phyloP scores from a whole-genome alignment of 1,139 yeast species.

The Nakaseomyces bracarensis region DNA sequence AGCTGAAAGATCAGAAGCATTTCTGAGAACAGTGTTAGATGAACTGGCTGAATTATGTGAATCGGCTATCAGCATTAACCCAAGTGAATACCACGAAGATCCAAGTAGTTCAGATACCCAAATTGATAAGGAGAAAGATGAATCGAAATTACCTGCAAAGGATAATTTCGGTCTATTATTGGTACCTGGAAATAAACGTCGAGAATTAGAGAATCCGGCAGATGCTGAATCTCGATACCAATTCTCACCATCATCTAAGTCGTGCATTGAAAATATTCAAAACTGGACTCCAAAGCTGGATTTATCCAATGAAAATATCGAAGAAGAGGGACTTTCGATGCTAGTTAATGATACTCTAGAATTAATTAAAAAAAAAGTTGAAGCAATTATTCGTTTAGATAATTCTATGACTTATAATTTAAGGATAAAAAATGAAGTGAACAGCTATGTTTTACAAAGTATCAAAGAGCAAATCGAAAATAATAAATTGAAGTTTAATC shows the following conservation, averaged over 20 bases:
- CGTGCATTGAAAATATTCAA: slow-evolving; percentile 49
- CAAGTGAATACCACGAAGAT: slow-evolving; percentile 33
- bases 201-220: not conserved
- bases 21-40: slow-evolving; percentile 13
- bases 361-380: slow-evolving; percentile 59
- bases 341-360: slow-evolving; percentile 62
- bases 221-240: slow-evolving; percentile 22
- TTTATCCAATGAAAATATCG: slow-evolving; percentile 19
- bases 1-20: slow-evolving; percentile 12
- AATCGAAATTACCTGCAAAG: not conserved
- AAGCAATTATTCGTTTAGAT: slow-evolving; percentile 64
- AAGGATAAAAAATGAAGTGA: slow-evolving; percentile 74
- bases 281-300: slow-evolving; percentile 36
- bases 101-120: slow-evolving; percentile 1
- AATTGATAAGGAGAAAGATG: slow-evolving; percentile 16
- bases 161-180: slow-evolving; percentile 1
- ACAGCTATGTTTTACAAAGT: slow-evolving; percentile 54
- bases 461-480: slow-evolving; percentile 56
- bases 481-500: slow-evolving; percentile 30
- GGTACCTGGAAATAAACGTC: not conserved
- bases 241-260: slow-evolving; percentile 68
- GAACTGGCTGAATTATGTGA: slow-evolving; percentile 58
- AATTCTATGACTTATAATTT: slow-evolving; percentile 74
- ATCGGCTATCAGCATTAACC: slow-evolving; percentile 65
- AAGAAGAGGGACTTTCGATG: slow-evolving; percentile 56